Base-by-base conservation (phyloP, 768 basidiomycete genomes). In the Psilocybe tampanensis region DNA sequence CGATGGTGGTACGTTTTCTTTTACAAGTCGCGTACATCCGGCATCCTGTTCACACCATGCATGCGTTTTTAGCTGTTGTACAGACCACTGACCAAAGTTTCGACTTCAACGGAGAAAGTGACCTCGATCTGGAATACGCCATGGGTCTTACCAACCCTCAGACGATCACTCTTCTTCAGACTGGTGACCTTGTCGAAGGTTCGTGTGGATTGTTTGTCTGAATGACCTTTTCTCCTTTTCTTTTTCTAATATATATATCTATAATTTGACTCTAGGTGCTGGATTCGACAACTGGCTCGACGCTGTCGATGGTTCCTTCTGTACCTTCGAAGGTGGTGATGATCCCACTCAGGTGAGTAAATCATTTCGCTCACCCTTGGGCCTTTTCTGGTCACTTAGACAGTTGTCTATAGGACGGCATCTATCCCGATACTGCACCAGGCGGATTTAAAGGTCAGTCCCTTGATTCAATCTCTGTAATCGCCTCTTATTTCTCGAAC, bases 61-160 rank as follows among this genome's bases (percentile, higher is more conserved):
- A n/a, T n/a, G n/a, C n/a, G n/a, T n/a, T 9, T 47, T 47, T 29
- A 81, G 80, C 80, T 23, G 71, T 79, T 22, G 72, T 77, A 1
- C 83, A 85, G 64, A 77, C 76, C 3, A 60, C 58, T 6, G 36
- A 74, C 32, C 65, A 70, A 59, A 73, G 78, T 50, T 81, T 83
- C 61, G 61, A 71, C 22, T 74, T 74, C 65, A 84, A 83, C 58
- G 83, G 78, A 53, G 84, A 86, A 65, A 80, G 82, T 19, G 74
- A 84, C 58, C 73, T 86, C 8, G 85, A 86, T 67, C 72, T 86
- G 12, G 71, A 85, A 66, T 85, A 83, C 52, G 78, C 76, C 24
- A 83, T 85, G 82, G 68, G 72, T 9, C 72, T 85, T 11, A 73
- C 72, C 8, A 67, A 61, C 17, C 65, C 68, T 0, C 78, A 78